phyloP scores from a whole-genome alignment of 768 basidiomycete species.

The Mycena galopus region DNA sequence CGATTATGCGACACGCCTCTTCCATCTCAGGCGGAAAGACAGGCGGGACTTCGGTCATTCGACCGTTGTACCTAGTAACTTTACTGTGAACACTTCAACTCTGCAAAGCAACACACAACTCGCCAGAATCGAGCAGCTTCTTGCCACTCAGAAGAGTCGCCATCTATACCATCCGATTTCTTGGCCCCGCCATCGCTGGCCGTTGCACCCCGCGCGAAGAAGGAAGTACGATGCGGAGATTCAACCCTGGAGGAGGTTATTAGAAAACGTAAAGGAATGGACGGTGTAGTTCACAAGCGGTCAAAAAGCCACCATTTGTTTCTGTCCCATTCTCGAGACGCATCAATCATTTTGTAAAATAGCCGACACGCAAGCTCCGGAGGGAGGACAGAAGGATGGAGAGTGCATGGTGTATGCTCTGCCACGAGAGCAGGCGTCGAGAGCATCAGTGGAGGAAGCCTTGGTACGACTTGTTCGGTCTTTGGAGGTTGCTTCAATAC shows the following conservation, averaged over 20 bases:
- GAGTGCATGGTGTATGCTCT: slow-evolving; percentile 79
- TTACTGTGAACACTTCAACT: slow-evolving; percentile 11
- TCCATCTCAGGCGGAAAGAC: slow-evolving; percentile 80
- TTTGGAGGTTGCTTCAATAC: slow-evolving; percentile 67
- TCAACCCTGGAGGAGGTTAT: slow-evolving; percentile 60
- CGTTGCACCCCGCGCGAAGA: slow-evolving; percentile 67
- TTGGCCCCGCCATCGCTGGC: background rate
- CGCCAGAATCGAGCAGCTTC: slow-evolving; percentile 85
- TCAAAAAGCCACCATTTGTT: slow-evolving; percentile 92
- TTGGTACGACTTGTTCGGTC: slow-evolving; percentile 48
- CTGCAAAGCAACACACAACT: slow-evolving; percentile 26
- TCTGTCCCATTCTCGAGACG: slow-evolving; percentile 72
- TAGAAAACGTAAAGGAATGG: background rate
- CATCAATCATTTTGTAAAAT: slow-evolving; percentile 79
- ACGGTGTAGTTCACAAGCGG: slow-evolving; percentile 30
- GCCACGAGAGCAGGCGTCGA: slow-evolving; percentile 74
- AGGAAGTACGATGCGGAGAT: slow-evolving; percentile 86
- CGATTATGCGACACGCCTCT: slow-evolving; percentile 79
- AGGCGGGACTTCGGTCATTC: slow-evolving; percentile 66
- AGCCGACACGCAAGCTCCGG: slow-evolving; percentile 80
- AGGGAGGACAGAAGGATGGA: slow-evolving; percentile 78
- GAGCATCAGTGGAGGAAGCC: slow-evolving; percentile 73
- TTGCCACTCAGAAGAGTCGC: slow-evolving; percentile 66
- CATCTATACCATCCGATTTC: slow-evolving; percentile 57
- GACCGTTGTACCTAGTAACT: slow-evolving; percentile 81